Evolutionary conservation across 352 stramenopile species (phyloP), one percentile per base, ranked within the genome.

Genomic region (Pythium rhizo-oryzae): DNA sequence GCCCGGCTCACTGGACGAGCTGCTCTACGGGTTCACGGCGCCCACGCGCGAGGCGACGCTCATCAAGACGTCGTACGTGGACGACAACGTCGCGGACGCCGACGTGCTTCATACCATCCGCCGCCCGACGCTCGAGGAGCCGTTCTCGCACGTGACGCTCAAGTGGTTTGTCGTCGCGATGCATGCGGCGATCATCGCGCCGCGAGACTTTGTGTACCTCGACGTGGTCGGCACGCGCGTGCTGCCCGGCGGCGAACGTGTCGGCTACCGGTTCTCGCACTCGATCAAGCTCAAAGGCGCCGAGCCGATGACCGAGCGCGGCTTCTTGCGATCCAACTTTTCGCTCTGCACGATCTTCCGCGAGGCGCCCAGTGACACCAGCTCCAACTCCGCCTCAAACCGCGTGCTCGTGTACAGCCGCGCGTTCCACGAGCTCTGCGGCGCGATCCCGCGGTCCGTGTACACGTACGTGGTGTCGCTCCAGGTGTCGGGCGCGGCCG

Each of bases 191-290:
- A 77, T 65, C 30, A 21, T 69, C 8, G 24, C 30, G 18, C 62
- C 62, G 11, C 65, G 78, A 37, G 81, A 87, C 58, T 83, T 81
- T 24, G 72, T 86, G 12, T 82, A 81, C 66, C 53, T 86, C 33
- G 78, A 90, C 58, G 62, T 75, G 12, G 85, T 76, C 13, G 79
- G 81, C 19, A 64, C 76, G 4, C 60, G 61, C 0, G 28, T 64
- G 28, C 61, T 83, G 1, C 44, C 44, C 0, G 75, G 70, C 8
- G 77, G 81, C 15, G 77, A 85, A 24, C 77, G 74, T 6, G 69
- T 90, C 12, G 79, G 79, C 23, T 90, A 80, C 50, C 77, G 80
- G 57, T 39, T 89, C 47, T 54, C 81, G 39, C 81, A 86, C 61
- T 88, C 82, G 16, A 69, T 90, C 21, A 44, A 62, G 21, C 57